These are phyloP conservation scores for Dissoconium aciculare DNA, from an alignment of 2,329 filamentous ascomycete genomes.

Conservation along the genomic window DNA sequence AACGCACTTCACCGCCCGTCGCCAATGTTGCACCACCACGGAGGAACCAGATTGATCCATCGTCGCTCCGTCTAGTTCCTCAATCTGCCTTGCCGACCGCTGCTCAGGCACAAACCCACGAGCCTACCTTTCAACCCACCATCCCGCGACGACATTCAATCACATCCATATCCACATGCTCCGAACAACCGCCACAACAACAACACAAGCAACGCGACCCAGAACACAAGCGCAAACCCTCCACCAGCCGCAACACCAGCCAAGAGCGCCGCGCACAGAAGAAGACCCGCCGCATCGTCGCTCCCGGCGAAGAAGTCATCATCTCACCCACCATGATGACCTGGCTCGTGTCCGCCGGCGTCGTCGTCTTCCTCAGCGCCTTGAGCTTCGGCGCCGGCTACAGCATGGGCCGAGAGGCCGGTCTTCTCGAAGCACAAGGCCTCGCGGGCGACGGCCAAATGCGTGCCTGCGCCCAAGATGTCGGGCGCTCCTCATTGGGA, in stretches of 20 bases:
- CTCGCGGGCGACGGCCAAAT: conserved; percentile 12
- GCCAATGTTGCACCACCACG: conserved; percentile 6
- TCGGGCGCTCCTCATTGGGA: conserved; percentile 19
- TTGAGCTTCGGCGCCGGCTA: conserved; percentile 52
- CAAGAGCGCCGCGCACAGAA: conserved; percentile 32
- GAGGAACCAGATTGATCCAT: conserved; percentile 32
- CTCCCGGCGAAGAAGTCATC: conserved; percentile 17
- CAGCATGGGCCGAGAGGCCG: conserved; percentile 41
- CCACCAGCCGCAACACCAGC: conserved; percentile 26
- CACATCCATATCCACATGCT: conserved; percentile 17
- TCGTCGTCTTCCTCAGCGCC: conserved; percentile 48
- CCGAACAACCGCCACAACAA: conserved; percentile 11
- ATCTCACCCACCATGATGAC: conserved; percentile 48
- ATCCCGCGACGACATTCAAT: conserved; percentile 21
- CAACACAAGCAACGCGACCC: conserved; percentile 11
- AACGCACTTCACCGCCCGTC: conserved; percentile 16
- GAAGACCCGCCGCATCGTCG: conserved; percentile 26
- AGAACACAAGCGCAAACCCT: conserved; percentile 33
- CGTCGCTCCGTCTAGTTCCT: conserved; percentile 43
- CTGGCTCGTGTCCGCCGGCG: conserved; percentile 50
- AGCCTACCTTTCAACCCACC: conserved; percentile 24
- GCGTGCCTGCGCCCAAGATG: conserved; percentile 21
- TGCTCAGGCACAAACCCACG: conserved; percentile 15
- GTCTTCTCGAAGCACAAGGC: conserved; percentile 12
- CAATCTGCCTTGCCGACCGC: conserved; percentile 37